phyloP scores from a whole-genome alignment of 306 rosid species.

The Rosa lucieae region DNA sequence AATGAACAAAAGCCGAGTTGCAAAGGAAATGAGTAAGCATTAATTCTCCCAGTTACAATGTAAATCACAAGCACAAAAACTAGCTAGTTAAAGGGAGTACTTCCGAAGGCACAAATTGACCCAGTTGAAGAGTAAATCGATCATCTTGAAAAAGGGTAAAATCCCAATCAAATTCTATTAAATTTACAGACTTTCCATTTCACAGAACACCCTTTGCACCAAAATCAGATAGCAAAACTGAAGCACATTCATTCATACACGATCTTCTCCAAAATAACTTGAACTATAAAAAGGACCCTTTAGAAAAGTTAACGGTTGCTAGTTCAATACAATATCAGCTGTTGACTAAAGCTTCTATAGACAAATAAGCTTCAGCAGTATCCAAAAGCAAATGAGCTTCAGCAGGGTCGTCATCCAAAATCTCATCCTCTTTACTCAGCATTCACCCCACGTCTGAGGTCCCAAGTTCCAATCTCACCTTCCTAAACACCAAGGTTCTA shows the following conservation, averaged over 20 bases:
- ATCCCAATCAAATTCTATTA: not conserved
- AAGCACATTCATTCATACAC: not conserved
- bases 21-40: not conserved
- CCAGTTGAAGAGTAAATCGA: not conserved
- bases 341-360: no score
- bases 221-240: not conserved
- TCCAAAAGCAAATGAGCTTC: no score
- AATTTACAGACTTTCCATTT: not conserved
- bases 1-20: not conserved
- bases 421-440: no score
- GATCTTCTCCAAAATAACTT: not conserved
- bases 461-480: no score
- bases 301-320: no score
- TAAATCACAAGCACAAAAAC: not conserved
- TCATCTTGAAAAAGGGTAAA: not conserved
- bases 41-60: not conserved
- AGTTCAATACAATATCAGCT: no score
- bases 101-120: not conserved
- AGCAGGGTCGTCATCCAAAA: no score
- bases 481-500: no score
- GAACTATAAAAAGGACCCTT: no score
- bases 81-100: not conserved
- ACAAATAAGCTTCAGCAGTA: no score
- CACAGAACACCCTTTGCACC: conserved; percentile 1
- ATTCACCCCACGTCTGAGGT: no score